phyloP scores from a whole-genome alignment of 768 basidiomycete species.

The Paxillus ammoniavirescens region DNA sequence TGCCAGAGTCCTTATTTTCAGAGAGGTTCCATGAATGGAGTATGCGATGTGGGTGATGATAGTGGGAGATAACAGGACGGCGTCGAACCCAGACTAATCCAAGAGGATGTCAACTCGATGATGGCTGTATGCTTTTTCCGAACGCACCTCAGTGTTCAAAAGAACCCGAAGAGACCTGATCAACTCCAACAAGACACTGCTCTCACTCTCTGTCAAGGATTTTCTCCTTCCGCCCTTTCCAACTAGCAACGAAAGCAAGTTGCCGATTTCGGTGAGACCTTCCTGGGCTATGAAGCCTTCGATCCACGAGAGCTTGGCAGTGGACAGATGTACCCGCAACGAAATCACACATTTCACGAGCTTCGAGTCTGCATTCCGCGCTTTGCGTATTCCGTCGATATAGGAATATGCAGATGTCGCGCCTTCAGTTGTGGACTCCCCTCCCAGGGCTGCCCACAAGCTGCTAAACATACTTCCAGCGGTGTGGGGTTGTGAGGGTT shows the following conservation, averaged over 20 bases:
- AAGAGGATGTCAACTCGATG: neutral
- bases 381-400: constrained; percentile 56
- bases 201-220: constrained; percentile 61
- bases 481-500: constrained; percentile 55
- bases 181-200: constrained; percentile 65
- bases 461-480: constrained; percentile 77
- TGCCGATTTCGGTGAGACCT: constrained; percentile 65
- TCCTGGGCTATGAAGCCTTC: constrained; percentile 64
- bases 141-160: constrained; percentile 75
- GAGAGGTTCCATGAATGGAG: constrained; percentile 61
- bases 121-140: neutral
- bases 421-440: constrained; percentile 37
- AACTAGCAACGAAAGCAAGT: constrained; percentile 57
- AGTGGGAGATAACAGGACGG: constrained; percentile 59
- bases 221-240: constrained; percentile 66
- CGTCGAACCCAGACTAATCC: constrained; percentile 67
- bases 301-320: constrained; percentile 76
- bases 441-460: constrained; percentile 75
- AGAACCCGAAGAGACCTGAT: constrained; percentile 80
- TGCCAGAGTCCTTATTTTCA: constrained; percentile 65
- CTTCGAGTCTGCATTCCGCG: constrained; percentile 54
- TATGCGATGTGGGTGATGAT: constrained; percentile 74
- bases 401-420: constrained; percentile 58
- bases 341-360: constrained; percentile 78
- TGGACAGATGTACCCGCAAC: constrained; percentile 82